Evolutionary conservation across 176 grass and related monocot genomes (phyloP).

Genomic region (Chloris gayana): DNA sequence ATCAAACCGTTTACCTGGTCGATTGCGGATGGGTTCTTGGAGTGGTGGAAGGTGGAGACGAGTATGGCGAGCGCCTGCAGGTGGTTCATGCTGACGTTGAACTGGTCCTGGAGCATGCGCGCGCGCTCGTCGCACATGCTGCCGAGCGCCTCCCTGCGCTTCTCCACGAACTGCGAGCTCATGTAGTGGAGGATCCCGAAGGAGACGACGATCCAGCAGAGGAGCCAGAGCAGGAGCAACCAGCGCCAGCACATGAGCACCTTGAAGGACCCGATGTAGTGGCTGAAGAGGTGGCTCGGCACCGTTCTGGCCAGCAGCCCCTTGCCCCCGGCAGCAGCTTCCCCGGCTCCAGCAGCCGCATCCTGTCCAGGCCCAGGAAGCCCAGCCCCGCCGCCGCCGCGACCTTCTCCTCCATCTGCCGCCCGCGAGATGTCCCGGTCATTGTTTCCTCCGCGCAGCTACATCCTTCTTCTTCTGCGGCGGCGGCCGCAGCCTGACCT

Average conservation of each 20-base stretch:
- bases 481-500: neutral
- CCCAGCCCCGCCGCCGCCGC: conserved; percentile 27
- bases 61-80: conserved; percentile 96
- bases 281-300: conserved; percentile 51
- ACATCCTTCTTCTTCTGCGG: neutral
- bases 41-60: conserved; percentile 93
- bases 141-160: conserved; percentile 67
- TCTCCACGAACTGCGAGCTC: conserved; percentile 46
- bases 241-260: conserved; percentile 42
- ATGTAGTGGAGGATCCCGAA: conserved; percentile 31
- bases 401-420: conserved; percentile 39
- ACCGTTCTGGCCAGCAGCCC: conserved; percentile 48
- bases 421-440: conserved; percentile 15
- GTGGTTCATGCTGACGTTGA: conserved; percentile 99
- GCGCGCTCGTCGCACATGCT: conserved; percentile 97
- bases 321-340: conserved; percentile 57
- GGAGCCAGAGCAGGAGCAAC: conserved; percentile 57
- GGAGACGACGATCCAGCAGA: conserved; percentile 25
- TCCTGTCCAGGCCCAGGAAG: conserved; percentile 44
- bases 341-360: conserved; percentile 18
- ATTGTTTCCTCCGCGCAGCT: conserved; percentile 7
- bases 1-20: conserved; percentile 65
- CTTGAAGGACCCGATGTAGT: conserved; percentile 53
- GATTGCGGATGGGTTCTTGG: conserved; percentile 79
- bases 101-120: conserved; percentile 98